Evolutionary conservation across 1,284 basidiomycete genomes (phyloP), one percentile per base, ranked within the genome.

Genomic region (Hymenochaete sp.): DNA sequence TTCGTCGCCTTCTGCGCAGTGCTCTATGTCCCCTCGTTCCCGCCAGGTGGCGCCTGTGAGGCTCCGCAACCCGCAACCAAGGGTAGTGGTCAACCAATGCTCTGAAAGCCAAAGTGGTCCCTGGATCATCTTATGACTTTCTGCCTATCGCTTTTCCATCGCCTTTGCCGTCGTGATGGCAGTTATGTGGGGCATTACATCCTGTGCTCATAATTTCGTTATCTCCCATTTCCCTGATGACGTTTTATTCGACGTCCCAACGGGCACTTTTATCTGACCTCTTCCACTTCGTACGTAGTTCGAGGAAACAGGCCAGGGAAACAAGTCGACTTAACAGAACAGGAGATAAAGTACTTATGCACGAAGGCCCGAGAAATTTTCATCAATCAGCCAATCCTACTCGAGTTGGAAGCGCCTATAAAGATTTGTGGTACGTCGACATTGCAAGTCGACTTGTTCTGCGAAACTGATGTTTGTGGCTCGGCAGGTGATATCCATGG

Each of bases 331-430:
- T 73, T 95, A 47, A 85, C 90, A 66, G 92, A 95, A 66, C 92
- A 91, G 69, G 92, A 95, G 71, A 95, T 95, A 76, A 93, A 91
- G 67, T 91, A 90, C 63, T 75, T 95, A 54, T 95, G 91, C 71
- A 89, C 90, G 62, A 92, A 88, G 70, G 91, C 92, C 51, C 75
- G 92, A 57, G 91, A 95, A 66, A 93, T 95, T 60, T 93, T 95
- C 68, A 93, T 93, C 68, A 90, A 88, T 67, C 92, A 95, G 62
- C 92, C 92, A 51, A 93, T 95, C 62, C 70, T 95, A 51, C 75
- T 95, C 61, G 92, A 95, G 71, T 72, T 95, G 57, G 91, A 95
- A 64, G 91, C 91, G 48, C 91, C 91, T 59, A 95, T 95, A 70
- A 95, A 95, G 80, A 95, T 95, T 65, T 95, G 92, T 62, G 91